Evolutionary conservation across 306 rosid species (phyloP).

Genomic region (Senna siamea): DNA sequence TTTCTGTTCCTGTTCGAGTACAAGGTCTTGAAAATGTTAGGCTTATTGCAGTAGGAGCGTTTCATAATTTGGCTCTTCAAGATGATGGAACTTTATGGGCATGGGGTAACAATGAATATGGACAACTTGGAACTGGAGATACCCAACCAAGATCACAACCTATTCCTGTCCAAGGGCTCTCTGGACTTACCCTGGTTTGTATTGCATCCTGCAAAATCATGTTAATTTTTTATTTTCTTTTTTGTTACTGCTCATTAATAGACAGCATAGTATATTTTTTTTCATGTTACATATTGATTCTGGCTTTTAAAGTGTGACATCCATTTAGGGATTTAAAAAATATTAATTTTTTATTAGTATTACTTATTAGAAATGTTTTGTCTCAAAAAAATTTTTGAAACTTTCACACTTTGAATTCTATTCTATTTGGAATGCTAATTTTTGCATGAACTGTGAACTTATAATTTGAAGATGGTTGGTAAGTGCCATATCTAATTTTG

Average conservation of each 20-base stretch:
- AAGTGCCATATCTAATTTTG: slow-evolving; percentile 5
- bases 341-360: neutral
- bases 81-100: slow-evolving; percentile 96
- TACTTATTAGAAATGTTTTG: neutral
- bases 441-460: slow-evolving; percentile 16
- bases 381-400: neutral
- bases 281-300: neutral
- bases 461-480: slow-evolving; percentile 26
- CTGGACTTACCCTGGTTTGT: slow-evolving; percentile 86
- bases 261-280: slow-evolving; percentile 15
- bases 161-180: slow-evolving; percentile 88
- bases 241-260: slow-evolving; percentile 11
- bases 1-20: slow-evolving; percentile 91
- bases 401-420: neutral
- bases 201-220: slow-evolving; percentile 22
- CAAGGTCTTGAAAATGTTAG: slow-evolving; percentile 94
- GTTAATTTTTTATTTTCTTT: slow-evolving; percentile 1
- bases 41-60: slow-evolving; percentile 96
- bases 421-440: slow-evolving; percentile 12
- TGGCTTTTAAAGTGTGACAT: neutral
- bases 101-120: slow-evolving; percentile 99
- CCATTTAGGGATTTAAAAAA: neutral
- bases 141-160: slow-evolving; percentile 99
- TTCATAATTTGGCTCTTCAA: slow-evolving; percentile 97
- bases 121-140: slow-evolving; percentile 99